Conservation (phyloP, 768 basidiomycete genomes). For the Tricholoma furcatifolium region DNA sequence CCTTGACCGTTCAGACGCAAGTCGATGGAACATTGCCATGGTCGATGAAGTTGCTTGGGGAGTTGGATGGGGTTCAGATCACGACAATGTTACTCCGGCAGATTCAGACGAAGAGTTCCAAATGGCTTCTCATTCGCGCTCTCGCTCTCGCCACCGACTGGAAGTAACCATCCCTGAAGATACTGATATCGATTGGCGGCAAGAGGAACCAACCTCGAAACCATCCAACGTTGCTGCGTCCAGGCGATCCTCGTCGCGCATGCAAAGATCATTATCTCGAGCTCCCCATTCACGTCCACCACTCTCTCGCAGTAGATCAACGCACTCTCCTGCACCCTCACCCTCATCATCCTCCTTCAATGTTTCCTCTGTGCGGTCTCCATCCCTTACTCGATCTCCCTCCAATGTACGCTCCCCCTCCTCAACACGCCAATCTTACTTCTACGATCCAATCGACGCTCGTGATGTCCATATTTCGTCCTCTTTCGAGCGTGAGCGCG, state of each 20-base stretch:
- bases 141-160: constrained; percentile 24
- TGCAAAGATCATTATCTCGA: constrained; percentile 49
- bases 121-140: constrained; percentile 26
- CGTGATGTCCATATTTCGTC: constrained; percentile 23
- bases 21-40: constrained; percentile 78
- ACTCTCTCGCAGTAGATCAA: constrained; percentile 40
- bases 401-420: constrained; percentile 18
- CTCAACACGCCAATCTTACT: constrained; percentile 23
- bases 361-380: not conserved
- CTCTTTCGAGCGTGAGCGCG: constrained; percentile 36
- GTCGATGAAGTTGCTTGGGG: constrained; percentile 83
- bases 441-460: constrained; percentile 17
- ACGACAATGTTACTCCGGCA: constrained; percentile 38
- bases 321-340: constrained; percentile 28
- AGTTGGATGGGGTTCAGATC: constrained; percentile 65
- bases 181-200: constrained; percentile 23
- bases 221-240: constrained; percentile 35
- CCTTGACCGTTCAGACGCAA: constrained; percentile 57
- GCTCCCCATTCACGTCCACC: constrained; percentile 42
- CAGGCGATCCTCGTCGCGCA: constrained; percentile 39
- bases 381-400: constrained; percentile 3
- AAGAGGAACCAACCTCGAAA: constrained; percentile 24
- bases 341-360: constrained; percentile 19
- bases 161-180: constrained; percentile 15
- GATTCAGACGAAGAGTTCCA: constrained; percentile 28